Evolutionary conservation across 208 protist genomes (phyloP), one percentile per base, ranked within the genome.

Genomic region (Herpetomonas tarakana): DNA sequence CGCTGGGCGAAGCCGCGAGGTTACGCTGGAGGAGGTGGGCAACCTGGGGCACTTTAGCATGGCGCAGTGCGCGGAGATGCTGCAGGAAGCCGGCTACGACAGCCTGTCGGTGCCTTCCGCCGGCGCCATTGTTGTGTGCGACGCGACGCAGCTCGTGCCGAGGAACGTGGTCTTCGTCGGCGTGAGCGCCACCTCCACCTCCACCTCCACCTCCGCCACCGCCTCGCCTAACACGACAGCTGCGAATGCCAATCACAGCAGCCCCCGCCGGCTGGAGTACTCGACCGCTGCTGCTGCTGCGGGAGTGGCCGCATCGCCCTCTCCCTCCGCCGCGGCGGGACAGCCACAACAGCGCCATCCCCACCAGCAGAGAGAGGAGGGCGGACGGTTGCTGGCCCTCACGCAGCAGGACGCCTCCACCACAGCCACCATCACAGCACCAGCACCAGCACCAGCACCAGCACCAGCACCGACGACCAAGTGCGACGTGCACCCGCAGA

Each of bases 61-160:
- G 68, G 63, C 62, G 55, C 68, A 91, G 65, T 91, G 79, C 54
- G 62, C 77, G 28, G 78, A 78, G 44, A 83, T 83, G 66, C 75
- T 91, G 52, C 39, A 74, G 41, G 76, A 82, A 29, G 83, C 75
- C 18, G 79, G 79, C 35, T 91, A 81, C 65, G 79, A 91, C 65
- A 68, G 71, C 44, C 71, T 91, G 31, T 45, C 52, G 26, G 60
- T 91, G 26, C 58, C 60, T 25, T 58, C 64, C 44, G 66, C 64
- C 39, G 71, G 76, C 54, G 78, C 77, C 1, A 73, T 85, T 49
- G 76, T 70, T 45, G 29, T 91, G 47, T 85, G 66, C 66, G 59
- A 85, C 60, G 57, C 71, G 52, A 53, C 70, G 38, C 81, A 88
- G 58, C 19, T 74, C 16, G 44, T 88, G 49, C 78, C 78, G 14